Base-by-base conservation (phyloP, 306 rosid genomes). In the Lathyrus tuberosus region DNA sequence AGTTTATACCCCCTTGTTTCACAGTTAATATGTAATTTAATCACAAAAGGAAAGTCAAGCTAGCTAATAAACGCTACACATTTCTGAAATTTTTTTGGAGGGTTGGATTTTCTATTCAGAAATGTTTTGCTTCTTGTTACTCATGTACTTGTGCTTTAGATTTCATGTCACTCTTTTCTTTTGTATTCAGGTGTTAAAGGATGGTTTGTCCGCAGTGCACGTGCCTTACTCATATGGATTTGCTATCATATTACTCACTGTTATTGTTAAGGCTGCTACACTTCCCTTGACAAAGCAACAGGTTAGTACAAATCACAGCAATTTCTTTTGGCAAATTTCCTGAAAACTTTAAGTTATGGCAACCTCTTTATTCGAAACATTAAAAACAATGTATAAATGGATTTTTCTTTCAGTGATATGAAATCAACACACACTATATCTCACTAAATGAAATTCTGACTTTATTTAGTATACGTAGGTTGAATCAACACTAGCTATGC, bases 401-500 rank as follows among this genome's bases (percentile, higher is more conserved):
- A 70, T 57, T 44, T 70, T 56, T 41, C 62, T 65, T 59, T 41
- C 40, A 65, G 31, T 56, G 8, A 38, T 69, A 62, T 64, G 43
- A 40, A 40, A 61, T 38, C 28, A 33, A 46, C 47, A 58, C 41
- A 58, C 22, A 9, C 59, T 26, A 62, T 54, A 40, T 20, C 57
- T 70, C 24, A 6, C 52, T 64, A 51, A 33, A 52, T 48, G 15
- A 30, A 44, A 17, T 67, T 17, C 49, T 67, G 78, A 76, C 60
- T 71, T 35, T 63, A 58, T 57, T 17, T 56, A 49, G 74, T 75
- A 17, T 68, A 18, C 69, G 71, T 61, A 95, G 99, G 99, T 91
- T 37, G 99, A 95, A 76, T 95, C 99, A 31, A 87, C 97, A 35
- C 66, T 95, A 70, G 99, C 99, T 58, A 95, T 95, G 97, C 99